These are phyloP conservation scores for Suillus subalutaceus DNA, from an alignment of 768 basidiomycete genomes.

Conservation along the genomic window DNA sequence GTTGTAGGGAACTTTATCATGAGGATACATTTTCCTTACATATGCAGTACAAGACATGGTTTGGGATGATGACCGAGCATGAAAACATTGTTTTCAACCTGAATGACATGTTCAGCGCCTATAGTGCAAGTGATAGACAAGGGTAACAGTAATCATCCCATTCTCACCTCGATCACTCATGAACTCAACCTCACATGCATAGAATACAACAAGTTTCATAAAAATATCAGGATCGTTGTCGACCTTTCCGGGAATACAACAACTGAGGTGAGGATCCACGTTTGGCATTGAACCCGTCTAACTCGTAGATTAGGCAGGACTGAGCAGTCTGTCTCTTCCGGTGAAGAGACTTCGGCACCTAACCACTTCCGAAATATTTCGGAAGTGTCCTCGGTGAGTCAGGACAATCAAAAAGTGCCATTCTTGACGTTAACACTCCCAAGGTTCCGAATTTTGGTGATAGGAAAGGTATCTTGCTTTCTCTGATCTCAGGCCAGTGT, in stretches of 20 bases:
- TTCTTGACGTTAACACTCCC: background rate
- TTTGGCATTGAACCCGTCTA: background rate
- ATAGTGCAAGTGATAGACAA: background rate
- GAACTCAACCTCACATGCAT: background rate
- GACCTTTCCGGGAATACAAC: background rate
- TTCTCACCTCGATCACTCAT: background rate
- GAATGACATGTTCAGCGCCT: background rate
- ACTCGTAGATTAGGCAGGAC: background rate
- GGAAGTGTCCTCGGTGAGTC: constrained; percentile 11
- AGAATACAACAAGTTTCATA: background rate
- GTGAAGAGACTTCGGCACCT: background rate
- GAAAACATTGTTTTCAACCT: background rate
- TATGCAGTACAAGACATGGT: background rate
- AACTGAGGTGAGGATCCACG: background rate
- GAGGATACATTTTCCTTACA: background rate
- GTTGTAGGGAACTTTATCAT: background rate
- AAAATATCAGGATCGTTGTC: background rate
- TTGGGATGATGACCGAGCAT: background rate
- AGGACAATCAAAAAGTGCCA: background rate
- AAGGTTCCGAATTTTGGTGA: constrained; percentile 14
- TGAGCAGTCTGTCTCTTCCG: background rate
- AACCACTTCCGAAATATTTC: constrained; percentile 7
- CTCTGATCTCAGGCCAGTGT: background rate
- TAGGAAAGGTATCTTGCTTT: constrained; percentile 11
- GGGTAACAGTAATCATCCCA: background rate